Conservation (phyloP, 495 filamentous ascomycete species). For the Penicillium waksmanii region DNA sequence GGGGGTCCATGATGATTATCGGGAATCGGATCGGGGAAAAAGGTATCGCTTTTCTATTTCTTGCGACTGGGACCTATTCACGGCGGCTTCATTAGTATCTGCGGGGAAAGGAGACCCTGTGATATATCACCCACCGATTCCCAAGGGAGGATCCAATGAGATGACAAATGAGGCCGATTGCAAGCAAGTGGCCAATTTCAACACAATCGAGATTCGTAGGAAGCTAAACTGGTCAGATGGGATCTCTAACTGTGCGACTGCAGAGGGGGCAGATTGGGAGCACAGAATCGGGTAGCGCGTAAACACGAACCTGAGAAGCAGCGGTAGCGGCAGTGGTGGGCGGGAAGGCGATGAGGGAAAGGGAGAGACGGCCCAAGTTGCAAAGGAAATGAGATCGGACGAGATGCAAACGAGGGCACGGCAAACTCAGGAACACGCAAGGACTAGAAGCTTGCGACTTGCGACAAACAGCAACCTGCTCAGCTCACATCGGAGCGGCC, state of each 20-base stretch:
- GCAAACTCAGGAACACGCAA: slow-evolving; percentile 15
- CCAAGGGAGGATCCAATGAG: not conserved
- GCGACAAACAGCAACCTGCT: slow-evolving; percentile 2
- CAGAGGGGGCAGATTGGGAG: slow-evolving; percentile 4
- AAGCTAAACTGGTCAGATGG: not conserved
- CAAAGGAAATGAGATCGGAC: slow-evolving; percentile 8
- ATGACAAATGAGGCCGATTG: not conserved
- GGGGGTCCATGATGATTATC: slow-evolving; percentile 32
- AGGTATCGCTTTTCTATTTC: not conserved
- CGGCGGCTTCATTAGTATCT: slow-evolving; percentile 15
- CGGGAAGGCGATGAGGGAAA: slow-evolving; percentile 1
- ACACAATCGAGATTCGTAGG: not conserved
- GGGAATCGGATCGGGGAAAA: not conserved
- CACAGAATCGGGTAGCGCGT: slow-evolving; percentile 6
- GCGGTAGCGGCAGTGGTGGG: not conserved
- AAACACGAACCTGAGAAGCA: slow-evolving; percentile 3
- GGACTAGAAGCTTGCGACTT: not conserved
- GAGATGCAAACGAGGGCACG: slow-evolving; percentile 10
- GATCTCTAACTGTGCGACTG: slow-evolving; percentile 1
- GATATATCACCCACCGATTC: slow-evolving; percentile 21
- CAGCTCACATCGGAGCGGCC: slow-evolving; percentile 21
- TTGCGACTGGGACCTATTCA: slow-evolving; percentile 19
- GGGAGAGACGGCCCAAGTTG: slow-evolving; percentile 2
- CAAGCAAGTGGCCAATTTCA: not conserved
- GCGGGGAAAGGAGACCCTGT: slow-evolving; percentile 30